Conservation (phyloP, 2,329 filamentous ascomycete genomes). For the Calonectria pseudoreteaudii region DNA sequence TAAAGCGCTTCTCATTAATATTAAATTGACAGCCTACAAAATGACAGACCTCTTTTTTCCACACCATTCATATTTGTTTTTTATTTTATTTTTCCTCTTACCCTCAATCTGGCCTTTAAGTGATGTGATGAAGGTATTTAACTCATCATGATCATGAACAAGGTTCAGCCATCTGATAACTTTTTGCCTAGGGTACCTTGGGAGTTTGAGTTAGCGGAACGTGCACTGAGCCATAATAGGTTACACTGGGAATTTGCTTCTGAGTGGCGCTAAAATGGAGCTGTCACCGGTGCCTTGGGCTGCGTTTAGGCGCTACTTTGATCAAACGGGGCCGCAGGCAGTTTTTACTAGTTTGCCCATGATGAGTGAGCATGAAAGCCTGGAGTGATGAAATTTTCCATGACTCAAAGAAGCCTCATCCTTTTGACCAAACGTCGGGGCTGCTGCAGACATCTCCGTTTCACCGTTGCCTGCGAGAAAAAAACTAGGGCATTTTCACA, state of each 20-base stretch:
- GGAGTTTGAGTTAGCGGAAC: slow-evolving; percentile 12
- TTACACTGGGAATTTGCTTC: slow-evolving; percentile 5
- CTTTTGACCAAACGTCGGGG: slow-evolving; percentile 23
- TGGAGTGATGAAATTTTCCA: slow-evolving; percentile 43
- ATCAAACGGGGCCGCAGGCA: slow-evolving; percentile 28
- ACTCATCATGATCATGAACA: background rate
- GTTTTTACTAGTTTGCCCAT: slow-evolving; percentile 37
- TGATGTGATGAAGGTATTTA: no score
- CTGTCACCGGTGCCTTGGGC: slow-evolving; percentile 30
- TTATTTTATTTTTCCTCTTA: background rate
- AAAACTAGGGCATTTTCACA: slow-evolving; percentile 7
- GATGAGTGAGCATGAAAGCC: slow-evolving; percentile 40
- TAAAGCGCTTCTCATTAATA: background rate
- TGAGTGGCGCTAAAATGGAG: slow-evolving; percentile 7
- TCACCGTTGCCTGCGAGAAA: background rate
- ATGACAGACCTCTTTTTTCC: no score
- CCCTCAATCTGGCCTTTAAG: background rate
- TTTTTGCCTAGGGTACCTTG: background rate
- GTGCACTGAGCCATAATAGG: slow-evolving; percentile 16
- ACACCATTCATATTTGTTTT: no score
- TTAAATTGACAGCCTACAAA: background rate
- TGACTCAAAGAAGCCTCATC: slow-evolving; percentile 37
- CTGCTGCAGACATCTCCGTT: slow-evolving; percentile 11
- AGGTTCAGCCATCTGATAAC: background rate
- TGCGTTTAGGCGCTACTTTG: slow-evolving; percentile 35